Evolutionary conservation across 495 filamentous ascomycete species (phyloP).

Genomic region (Daldinia loculata): DNA sequence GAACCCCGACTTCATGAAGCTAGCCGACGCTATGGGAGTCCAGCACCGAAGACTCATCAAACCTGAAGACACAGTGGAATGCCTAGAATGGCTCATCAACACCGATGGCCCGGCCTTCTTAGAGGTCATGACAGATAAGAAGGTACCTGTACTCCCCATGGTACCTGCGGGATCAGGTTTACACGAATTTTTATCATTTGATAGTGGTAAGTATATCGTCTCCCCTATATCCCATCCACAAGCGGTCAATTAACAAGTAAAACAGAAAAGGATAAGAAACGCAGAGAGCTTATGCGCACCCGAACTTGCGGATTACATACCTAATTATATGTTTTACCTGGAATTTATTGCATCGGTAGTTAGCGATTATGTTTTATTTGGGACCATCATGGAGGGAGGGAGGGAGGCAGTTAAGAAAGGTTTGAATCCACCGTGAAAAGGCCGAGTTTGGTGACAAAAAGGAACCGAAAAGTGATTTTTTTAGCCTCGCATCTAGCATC

Average conservation of each 20-base stretch:
- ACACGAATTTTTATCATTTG: slow-evolving; percentile 94
- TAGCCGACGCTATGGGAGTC: slow-evolving; percentile 84
- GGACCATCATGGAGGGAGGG: slow-evolving; percentile 23
- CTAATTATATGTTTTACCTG: slow-evolving; percentile 34
- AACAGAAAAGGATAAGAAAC: slow-evolving; percentile 76
- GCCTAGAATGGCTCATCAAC: slow-evolving; percentile 88
- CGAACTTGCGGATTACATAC: slow-evolving; percentile 67
- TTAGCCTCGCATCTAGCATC: slow-evolving; percentile 15
- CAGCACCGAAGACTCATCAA: slow-evolving; percentile 70
- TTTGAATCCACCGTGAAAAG: slow-evolving; percentile 22
- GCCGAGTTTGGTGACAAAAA: slow-evolving; percentile 13
- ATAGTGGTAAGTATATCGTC: slow-evolving; percentile 67
- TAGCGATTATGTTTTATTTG: slow-evolving; percentile 30
- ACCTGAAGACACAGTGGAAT: slow-evolving; percentile 75
- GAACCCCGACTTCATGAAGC: slow-evolving; percentile 87
- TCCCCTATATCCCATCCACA: neutral
- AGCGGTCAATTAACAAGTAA: slow-evolving; percentile 47
- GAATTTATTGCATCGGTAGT: slow-evolving; percentile 32
- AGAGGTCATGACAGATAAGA: slow-evolving; percentile 74
- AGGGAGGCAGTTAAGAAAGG: slow-evolving; percentile 17
- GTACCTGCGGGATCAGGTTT: slow-evolving; percentile 86
- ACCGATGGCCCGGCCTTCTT: slow-evolving; percentile 80
- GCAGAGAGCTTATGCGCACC: slow-evolving; percentile 75
- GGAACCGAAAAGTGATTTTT: slow-evolving; percentile 32
- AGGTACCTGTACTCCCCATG: slow-evolving; percentile 98